Evolutionary conservation across 2,329 filamentous ascomycete genomes (phyloP).

Genomic region (Paecilomyces fulvus): DNA sequence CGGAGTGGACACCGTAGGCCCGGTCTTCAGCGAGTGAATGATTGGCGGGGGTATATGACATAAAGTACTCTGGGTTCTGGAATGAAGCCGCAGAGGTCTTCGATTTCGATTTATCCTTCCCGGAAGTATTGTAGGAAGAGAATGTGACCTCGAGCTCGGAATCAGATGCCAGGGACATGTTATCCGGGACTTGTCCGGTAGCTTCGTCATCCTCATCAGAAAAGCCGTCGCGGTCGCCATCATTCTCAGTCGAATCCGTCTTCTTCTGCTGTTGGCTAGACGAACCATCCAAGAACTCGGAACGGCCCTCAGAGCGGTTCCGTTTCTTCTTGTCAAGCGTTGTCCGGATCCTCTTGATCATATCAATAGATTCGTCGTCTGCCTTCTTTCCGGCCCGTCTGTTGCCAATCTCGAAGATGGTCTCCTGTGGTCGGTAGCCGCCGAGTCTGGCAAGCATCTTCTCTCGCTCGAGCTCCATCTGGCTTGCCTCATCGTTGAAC

Average conservation of each 20-base stretch:
- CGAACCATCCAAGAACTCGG: conserved; percentile 13
- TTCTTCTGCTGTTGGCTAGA: conserved; percentile 11
- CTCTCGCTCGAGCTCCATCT: conserved; percentile 62
- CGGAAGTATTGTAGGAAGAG: conserved; percentile 47
- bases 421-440: conserved; percentile 81
- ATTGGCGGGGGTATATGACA: conserved; percentile 83
- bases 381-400: conserved; percentile 62
- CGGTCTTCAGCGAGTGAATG: conserved; percentile 79
- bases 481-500: conserved; percentile 59
- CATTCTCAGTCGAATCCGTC: conserved; percentile 12
- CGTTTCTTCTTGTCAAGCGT: conserved; percentile 37
- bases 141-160: conserved; percentile 63
- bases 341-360: conserved; percentile 36
- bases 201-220: conserved; percentile 35
- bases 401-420: conserved; percentile 90
- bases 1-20: conserved; percentile 86
- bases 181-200: conserved; percentile 27
- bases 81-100: conserved; percentile 51
- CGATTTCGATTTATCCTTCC: conserved; percentile 38
- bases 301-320: conserved; percentile 20
- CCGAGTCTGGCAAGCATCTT: conserved; percentile 85
- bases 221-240: conserved; percentile 32
- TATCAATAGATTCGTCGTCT: conserved; percentile 56
- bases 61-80: conserved; percentile 85
- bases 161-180: conserved; percentile 54